Conservation (phyloP, 257 asterid species). For the Avicennia marina region DNA sequence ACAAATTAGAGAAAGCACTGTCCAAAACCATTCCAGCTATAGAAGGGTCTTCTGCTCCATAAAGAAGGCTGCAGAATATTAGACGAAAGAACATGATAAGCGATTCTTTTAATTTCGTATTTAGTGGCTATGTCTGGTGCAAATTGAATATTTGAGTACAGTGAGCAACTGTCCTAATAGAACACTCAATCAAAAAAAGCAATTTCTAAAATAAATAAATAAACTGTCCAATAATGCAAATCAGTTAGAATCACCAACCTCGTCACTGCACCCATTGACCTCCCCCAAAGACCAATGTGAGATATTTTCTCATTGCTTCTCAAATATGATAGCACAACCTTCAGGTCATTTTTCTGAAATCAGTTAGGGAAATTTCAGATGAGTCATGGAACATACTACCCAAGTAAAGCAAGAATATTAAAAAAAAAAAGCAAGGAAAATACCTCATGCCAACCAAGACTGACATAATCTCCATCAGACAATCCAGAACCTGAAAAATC, state of each 20-base stretch:
- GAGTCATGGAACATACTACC: background rate
- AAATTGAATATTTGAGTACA: slow-evolving; percentile 5
- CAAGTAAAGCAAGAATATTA: slow-evolving; percentile 6
- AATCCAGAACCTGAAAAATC: slow-evolving; percentile 98
- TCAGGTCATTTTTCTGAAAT: slow-evolving; percentile 59
- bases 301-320: slow-evolving; percentile 69
- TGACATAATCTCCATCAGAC: slow-evolving; percentile 89
- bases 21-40: slow-evolving; percentile 99
- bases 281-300: slow-evolving; percentile 95
- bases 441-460: slow-evolving; percentile 99
- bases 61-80: slow-evolving; percentile 73
- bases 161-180: background rate
- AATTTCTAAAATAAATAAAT: too few relatives aligned
- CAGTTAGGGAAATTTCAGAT: slow-evolving; percentile 12
- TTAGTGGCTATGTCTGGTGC: background rate
- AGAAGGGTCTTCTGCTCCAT: slow-evolving; percentile 98
- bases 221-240: too few relatives aligned
- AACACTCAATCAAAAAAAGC: too few relatives aligned
- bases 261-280: slow-evolving; percentile 99
- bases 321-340: slow-evolving; percentile 80
- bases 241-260: slow-evolving; percentile 47
- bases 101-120: too few relatives aligned
- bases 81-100: slow-evolving; percentile 9
- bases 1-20: slow-evolving; percentile 95
- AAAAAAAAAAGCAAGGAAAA: slow-evolving; percentile 19